A percentile compares a stretch with the other conserved stretches of the same genome.
These are phyloP conservation scores for Saturnispora bothae DNA, from an alignment of 805 yeast species.

Conservation along the genomic window DNA sequence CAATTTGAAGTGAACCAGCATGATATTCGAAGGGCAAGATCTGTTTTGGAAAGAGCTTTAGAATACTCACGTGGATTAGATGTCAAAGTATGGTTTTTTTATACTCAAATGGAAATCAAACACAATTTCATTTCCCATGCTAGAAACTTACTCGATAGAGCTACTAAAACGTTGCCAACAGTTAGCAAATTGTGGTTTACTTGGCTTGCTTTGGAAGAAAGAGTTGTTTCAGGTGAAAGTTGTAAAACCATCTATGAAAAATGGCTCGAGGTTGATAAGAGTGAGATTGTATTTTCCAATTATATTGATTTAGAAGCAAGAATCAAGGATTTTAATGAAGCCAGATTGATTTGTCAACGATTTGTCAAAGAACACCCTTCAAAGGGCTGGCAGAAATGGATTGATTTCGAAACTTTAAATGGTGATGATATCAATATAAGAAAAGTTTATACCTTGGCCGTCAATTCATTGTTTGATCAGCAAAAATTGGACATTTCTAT, in stretches of 20 bases:
- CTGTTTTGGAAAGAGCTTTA: conserved; percentile 79
- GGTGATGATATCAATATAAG: conserved; percentile 40
- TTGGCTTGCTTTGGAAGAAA: conserved; percentile 75
- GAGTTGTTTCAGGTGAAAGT: conserved; percentile 50
- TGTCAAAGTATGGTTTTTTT: conserved; percentile 79
- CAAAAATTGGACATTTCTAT: conserved; percentile 14
- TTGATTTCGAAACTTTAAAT: conserved; percentile 50
- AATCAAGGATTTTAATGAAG: conserved; percentile 41
- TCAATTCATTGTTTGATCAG: conserved; percentile 38
- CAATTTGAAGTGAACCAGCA: conserved; percentile 74
- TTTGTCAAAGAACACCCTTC: conserved; percentile 44
- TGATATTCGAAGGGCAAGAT: conserved; percentile 70
- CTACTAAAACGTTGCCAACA: conserved; percentile 61
- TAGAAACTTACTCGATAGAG: conserved; percentile 71
- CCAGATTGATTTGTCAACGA: conserved; percentile 45
- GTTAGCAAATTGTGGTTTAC: conserved; percentile 81
- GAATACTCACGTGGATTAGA: conserved; percentile 39
- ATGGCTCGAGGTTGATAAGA: conserved; percentile 77
- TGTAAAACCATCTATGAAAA: conserved; percentile 59
- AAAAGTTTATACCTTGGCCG: conserved; percentile 55
- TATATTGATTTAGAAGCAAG: conserved; percentile 65
- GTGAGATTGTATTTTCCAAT: conserved; percentile 55
- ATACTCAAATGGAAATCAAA: conserved; percentile 68
- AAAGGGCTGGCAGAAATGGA: conserved; percentile 67
- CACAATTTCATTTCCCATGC: conserved; percentile 77